Evolutionary conservation across 768 basidiomycete genomes (phyloP), one percentile per base, ranked within the genome.

Genomic region (Boletellus sp.): DNA sequence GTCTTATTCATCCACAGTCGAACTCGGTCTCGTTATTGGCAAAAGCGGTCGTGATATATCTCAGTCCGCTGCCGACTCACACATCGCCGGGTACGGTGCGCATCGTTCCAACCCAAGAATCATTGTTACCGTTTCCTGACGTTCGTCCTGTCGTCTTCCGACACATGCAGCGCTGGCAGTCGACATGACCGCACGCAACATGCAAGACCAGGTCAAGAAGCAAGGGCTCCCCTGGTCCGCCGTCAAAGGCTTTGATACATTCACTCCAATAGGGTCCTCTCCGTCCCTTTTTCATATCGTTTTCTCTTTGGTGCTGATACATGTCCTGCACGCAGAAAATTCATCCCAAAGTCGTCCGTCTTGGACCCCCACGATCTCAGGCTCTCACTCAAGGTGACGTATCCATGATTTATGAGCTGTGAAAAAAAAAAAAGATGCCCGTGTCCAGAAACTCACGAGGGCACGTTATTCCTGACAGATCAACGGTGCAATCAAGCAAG

Each of bases 181-280:
- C 47, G 95, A 98, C 64, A 89, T 97, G 86, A 98, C 96, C 1
- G 96, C 87, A 7, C 81, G 96, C 13, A 98, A 98, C 71, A 72
- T 97, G 63, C 96, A 99, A 67, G 89, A 96, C 48, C 83, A 83
- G 42, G 90, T 90, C 42, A 95, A 95, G 74, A 89, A 87, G 62
- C 85, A 83, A 43, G 92, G 96, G 10, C 77, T 98, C n/a, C 96
- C 96, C 1, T 99, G 96, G 96, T 84, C 86, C n/a, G 79, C 94
- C 11, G 90, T 86, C 2, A 98, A 99, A 69, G 95, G 95, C 2
- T 96, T 97, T 58, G 95, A 99, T 67, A 94, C 93, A 0, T 98
- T 94, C 72, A 92, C 90, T 5, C 94, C 94, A 2, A 79, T 95
- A 55, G 86, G 93, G 92, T 90, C 8, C 61, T 36, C 68, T 58